Percentiles rank a stretch among this genome's conserved stretches.
phyloP scores from a whole-genome alignment of 352 stramenopile genomes.

The Phytophthora meadii region DNA sequence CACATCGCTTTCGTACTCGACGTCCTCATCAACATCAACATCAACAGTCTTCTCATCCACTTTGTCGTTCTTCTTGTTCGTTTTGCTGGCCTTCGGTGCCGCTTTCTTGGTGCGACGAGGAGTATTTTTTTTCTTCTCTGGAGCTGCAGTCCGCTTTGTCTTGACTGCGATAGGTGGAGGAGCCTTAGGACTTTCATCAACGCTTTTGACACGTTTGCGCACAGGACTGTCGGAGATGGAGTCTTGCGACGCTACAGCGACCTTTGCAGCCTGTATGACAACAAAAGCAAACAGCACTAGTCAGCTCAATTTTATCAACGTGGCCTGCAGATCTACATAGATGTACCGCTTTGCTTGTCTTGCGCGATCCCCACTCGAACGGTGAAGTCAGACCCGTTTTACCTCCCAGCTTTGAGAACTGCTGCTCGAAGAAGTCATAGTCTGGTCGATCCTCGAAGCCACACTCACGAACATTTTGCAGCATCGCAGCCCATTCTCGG shows the following conservation, averaged over 20 bases:
- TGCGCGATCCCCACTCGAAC: constrained; percentile 54
- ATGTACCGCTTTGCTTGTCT: constrained; percentile 36
- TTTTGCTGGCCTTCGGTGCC: constrained; percentile 17
- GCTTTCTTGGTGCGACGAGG: constrained; percentile 28
- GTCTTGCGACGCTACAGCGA: constrained; percentile 16
- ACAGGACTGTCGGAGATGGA: constrained; percentile 25
- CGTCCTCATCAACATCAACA: constrained; percentile 9
- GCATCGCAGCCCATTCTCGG: constrained; percentile 60
- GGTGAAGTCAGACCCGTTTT: constrained; percentile 43
- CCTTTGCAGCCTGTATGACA: constrained; percentile 18
- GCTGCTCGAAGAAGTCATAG: constrained; percentile 70
- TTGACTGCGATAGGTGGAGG: constrained; percentile 11
- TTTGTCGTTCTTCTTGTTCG: constrained; percentile 15
- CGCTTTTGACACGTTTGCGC: constrained; percentile 42
- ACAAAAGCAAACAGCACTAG: background rate
- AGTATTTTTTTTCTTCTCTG: constrained; percentile 30
- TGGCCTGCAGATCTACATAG: background rate
- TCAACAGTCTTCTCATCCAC: constrained; percentile 16
- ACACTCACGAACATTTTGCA: constrained; percentile 63
- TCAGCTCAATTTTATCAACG: background rate
- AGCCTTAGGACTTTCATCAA: constrained; percentile 7
- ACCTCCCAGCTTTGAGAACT: constrained; percentile 62
- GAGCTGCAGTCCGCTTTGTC: constrained; percentile 18
- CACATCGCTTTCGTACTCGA: constrained; percentile 24
- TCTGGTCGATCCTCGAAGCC: constrained; percentile 81